Evolutionary conservation across 2,329 filamentous ascomycete species (phyloP).

Genomic region (Botryotinia narcissicola): DNA sequence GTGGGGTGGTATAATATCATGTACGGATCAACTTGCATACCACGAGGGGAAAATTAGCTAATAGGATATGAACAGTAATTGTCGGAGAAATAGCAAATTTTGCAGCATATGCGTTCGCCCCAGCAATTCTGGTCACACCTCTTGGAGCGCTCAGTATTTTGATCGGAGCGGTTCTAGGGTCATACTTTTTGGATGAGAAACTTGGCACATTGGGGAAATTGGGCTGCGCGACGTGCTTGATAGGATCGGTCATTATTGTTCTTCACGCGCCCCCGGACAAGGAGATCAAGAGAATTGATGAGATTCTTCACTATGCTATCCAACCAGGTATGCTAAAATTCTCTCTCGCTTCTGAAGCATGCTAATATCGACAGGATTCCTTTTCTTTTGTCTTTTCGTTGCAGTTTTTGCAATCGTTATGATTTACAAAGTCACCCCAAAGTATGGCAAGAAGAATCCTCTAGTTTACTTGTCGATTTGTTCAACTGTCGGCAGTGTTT

Average conservation of each 20-base stretch:
- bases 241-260: constrained; percentile 95
- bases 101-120: constrained; percentile 95
- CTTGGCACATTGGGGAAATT: constrained; percentile 89
- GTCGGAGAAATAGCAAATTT: constrained; percentile 96
- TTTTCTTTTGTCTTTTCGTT: constrained; percentile 80
- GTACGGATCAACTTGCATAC: constrained; percentile 52
- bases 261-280: constrained; percentile 94
- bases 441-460: constrained; percentile 91
- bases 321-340: constrained; percentile 67
- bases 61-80: constrained; percentile 60
- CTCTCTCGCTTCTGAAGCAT: background rate
- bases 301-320: constrained; percentile 87
- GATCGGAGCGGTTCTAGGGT: constrained; percentile 90
- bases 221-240: constrained; percentile 92
- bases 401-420: constrained; percentile 83
- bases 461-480: constrained; percentile 97
- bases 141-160: constrained; percentile 90
- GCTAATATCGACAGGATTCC: constrained; percentile 58
- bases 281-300: constrained; percentile 85
- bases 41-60: constrained; percentile 29
- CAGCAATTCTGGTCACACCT: constrained; percentile 96
- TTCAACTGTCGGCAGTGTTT: constrained; percentile 93
- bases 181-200: constrained; percentile 89
- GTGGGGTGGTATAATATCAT: constrained; percentile 92
- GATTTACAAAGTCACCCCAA: constrained; percentile 92